Evolutionary conservation across 179 eudicot species (phyloP), one percentile per base, ranked within the genome.

Genomic region (Silene coronaria): DNA sequence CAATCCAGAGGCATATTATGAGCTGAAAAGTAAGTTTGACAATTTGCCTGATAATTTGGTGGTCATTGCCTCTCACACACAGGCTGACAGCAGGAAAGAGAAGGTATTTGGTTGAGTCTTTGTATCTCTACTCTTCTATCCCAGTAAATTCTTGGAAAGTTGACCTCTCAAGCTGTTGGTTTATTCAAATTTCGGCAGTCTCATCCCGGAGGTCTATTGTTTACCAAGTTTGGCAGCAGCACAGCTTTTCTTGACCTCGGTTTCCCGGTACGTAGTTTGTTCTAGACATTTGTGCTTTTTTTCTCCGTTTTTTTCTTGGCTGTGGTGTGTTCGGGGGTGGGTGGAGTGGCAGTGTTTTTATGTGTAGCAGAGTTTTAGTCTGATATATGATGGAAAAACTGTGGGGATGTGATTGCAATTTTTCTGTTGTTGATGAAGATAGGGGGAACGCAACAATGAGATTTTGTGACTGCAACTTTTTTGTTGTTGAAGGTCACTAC

Each of bases 141-240:
- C n/a, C 11, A 67, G 11, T 36, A 24, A 23, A 53, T 38, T 70
- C 26, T 77, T 13, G 36, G 48, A 55, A n/a, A 24, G 21, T 21
- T 63, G 34, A 38, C 36, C 68, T 38, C 17, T 53, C 74, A 71
- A 65, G 48, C 48, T 55, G 7, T 45, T 61, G 58, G 19, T 28
- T n/a, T 71, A 46, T 64, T 36, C 61, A 62, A 53, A 55, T 2
- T 71, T 74, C 42, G 34, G 65, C 89, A 92, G 97, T 86, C 92
- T 22, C 94, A 92, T 73, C 90, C 93, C 63, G 96, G 98, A 45
- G 91, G 97, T 64, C 82, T 90, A 73, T 85, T 94, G 17, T 88
- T 94, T 74, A 94, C 98, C 4, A 92, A 94, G 77, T 88, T 94
- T 68, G 96, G 94, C 72, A 85, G 96, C 89, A 94, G 87, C 72